Conservation (phyloP, 2,329 filamentous ascomycete species). For the Fusarium palustre region DNA sequence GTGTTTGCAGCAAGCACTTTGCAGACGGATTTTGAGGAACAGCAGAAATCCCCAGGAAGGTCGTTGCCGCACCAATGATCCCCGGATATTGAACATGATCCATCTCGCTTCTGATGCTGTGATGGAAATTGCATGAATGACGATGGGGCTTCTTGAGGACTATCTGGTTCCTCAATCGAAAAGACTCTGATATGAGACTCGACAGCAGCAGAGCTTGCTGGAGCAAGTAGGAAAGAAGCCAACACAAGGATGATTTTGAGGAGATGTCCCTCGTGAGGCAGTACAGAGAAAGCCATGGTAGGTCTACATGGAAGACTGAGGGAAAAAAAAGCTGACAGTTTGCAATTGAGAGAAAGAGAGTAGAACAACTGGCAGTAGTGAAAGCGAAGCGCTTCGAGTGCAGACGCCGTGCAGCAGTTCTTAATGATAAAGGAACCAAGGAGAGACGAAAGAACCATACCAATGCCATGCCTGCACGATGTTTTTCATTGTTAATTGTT, state of each 20-base stretch:
- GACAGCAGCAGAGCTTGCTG: constrained; percentile 31
- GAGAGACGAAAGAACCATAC: constrained; percentile 15
- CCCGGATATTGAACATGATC: constrained; percentile 35
- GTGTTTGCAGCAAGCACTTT: constrained; percentile 46
- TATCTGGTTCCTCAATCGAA: constrained; percentile 21
- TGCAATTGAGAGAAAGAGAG: constrained; percentile 13
- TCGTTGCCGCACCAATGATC: constrained; percentile 37
- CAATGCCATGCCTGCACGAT: constrained; percentile 17
- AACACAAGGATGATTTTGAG: constrained; percentile 38
- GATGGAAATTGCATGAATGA: constrained; percentile 21
- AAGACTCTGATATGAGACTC: constrained; percentile 32
- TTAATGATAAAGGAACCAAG: constrained; percentile 40
- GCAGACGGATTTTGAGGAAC: constrained; percentile 33
- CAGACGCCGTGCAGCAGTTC: constrained; percentile 38
- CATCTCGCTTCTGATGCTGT: constrained; percentile 29
- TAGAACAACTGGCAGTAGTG: constrained; percentile 25
- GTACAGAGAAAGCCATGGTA: constrained; percentile 38
- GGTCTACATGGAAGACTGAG: constrained; percentile 37
- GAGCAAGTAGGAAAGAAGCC: constrained; percentile 36
- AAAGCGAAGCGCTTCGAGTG: constrained; percentile 24
- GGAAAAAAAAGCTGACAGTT: constrained; percentile 8
- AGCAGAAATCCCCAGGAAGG: constrained; percentile 43
- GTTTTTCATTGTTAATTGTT: constrained; percentile 31
- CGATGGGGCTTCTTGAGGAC: constrained; percentile 4
- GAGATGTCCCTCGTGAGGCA: constrained; percentile 36